phyloP scores from a whole-genome alignment of 768 basidiomycete species.

The Kwoniella botswanensis region DNA sequence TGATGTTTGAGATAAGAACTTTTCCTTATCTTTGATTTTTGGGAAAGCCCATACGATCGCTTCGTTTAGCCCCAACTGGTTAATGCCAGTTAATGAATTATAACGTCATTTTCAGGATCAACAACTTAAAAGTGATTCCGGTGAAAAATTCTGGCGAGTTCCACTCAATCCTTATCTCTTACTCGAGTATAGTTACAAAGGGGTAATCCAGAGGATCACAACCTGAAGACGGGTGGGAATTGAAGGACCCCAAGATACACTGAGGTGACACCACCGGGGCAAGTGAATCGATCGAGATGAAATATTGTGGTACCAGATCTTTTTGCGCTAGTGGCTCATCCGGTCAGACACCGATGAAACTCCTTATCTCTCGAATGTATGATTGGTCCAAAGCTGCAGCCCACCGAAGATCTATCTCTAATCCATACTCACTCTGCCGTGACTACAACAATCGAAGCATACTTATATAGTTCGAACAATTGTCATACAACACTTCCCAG shows the following conservation, averaged over 20 bases:
- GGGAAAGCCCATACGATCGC: not conserved
- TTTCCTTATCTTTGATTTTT: constrained; percentile 1
- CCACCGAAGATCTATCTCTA: too few relatives aligned
- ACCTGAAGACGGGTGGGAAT: not conserved
- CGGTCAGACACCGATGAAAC: not conserved
- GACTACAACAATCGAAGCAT: too few relatives aligned
- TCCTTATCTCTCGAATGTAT: not conserved
- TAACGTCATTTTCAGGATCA: not conserved
- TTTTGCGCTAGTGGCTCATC: not conserved
- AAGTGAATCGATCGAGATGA: not conserved
- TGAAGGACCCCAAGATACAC: not conserved
- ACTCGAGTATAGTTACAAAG: not conserved
- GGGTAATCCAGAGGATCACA: not conserved
- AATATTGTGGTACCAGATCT: not conserved
- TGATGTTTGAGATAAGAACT: not conserved
- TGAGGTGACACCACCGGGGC: not conserved
- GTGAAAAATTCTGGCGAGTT: not conserved
- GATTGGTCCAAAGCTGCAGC: not conserved
- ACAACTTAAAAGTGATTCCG: not conserved
- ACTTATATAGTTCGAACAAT: too few relatives aligned
- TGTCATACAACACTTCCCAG: too few relatives aligned
- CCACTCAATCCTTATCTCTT: not conserved
- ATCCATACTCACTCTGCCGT: too few relatives aligned
- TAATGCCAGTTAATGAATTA: not conserved
- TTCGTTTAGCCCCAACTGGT: not conserved